Conservation (phyloP, 441 rosid species). For the Croton laevigatus region DNA sequence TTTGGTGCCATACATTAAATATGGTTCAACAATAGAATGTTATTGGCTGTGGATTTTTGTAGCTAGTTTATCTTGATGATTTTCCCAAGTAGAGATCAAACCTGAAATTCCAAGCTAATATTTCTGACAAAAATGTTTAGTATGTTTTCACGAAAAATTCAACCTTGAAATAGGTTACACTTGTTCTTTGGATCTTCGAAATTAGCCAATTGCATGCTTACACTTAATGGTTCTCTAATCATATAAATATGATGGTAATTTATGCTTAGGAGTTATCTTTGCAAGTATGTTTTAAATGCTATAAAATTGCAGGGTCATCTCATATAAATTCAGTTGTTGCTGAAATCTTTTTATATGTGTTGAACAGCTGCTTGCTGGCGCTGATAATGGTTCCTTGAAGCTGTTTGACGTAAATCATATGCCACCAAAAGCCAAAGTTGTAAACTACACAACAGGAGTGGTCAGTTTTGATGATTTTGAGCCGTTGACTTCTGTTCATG, state of each 20-base stretch:
- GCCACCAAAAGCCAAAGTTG: conserved; percentile 35
- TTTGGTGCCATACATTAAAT: neutral
- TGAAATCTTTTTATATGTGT: neutral
- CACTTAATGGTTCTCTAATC: neutral
- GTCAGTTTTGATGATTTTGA: conserved; percentile 82
- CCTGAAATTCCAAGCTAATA: neutral
- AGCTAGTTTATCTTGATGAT: neutral
- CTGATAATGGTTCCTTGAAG: conserved; percentile 84
- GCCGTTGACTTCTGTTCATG: conserved; percentile 89
- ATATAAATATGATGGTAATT: neutral
- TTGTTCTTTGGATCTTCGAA: neutral
- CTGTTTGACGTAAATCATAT: conserved; percentile 62
- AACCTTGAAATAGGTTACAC: neutral
- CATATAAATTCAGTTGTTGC: neutral
- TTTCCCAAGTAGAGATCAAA: neutral
- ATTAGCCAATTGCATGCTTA: neutral
- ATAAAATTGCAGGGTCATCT: neutral
- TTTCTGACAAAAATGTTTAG: neutral
- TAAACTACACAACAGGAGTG: conserved; percentile 32
- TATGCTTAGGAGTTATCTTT: neutral
- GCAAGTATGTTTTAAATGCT: neutral
- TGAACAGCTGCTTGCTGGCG: conserved; percentile 85
- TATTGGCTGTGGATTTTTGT: neutral
- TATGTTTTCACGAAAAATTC: neutral
- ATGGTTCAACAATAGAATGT: neutral